Evolutionary conservation across 202 grass and related monocot species (phyloP), one percentile per base, ranked within the genome.

Genomic region (Schoenoplectus tabernaemontani): DNA sequence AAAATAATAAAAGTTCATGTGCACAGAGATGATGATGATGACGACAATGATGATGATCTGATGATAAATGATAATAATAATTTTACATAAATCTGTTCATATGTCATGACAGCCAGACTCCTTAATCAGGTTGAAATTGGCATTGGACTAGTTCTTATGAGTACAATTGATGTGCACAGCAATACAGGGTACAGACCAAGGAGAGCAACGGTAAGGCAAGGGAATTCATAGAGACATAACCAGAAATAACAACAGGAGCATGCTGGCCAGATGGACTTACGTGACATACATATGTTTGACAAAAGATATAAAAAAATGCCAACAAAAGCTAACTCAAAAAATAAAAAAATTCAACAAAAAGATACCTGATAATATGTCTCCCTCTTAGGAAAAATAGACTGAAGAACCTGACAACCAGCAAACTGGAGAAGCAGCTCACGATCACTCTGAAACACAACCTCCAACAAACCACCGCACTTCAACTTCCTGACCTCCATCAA

Each of bases 371-470:
- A 88, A 84, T 98, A 98, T 46, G 90, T 79, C 56, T 98, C 95
- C 82, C 84, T 92, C 87, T 97, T 97, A 46, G 91, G 84, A 81
- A 94, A 98, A 76, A 97, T 63, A 61, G 95, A 86, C 86, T 92
- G 91, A 87, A 97, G 95, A 83, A 94, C 88, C 57, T 70, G 69
- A 47, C 89, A 98, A 44, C 87, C 95, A 57, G 87, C 84, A 85
- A 87, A 87, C 82, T 94, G 95, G 37, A 98, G 84, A 67, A 97
- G 68, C 75, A 86, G 86, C 75, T 90, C 95, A 69, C 86, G 88
- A 81, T 98, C 95, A 88, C 91, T 94, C 86, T 94, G 95, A 89
- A 98, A 94, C 76, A 98, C 82, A 56, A 86, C 84, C 89, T 98
- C 95, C 78, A 98, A 66, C 71, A 94, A 87, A 78, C 57, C 37